Conservation (phyloP, 1,284 basidiomycete genomes). For the Ganoderma lingzhi region DNA sequence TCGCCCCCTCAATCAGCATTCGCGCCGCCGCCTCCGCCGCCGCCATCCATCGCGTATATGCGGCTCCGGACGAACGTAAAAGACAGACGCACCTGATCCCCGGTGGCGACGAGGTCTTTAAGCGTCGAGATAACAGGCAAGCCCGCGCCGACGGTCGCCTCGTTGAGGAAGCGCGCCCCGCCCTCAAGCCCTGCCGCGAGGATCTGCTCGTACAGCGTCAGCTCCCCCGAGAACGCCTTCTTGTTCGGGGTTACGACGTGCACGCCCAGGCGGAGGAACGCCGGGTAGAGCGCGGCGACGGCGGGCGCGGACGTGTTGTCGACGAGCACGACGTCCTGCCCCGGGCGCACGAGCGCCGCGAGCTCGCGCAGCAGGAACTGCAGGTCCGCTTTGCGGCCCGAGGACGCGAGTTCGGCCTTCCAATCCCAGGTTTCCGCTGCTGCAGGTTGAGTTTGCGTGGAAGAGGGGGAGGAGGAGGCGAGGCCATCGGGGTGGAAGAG, state of each 20-base stretch:
- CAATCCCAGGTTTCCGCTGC: slow-evolving; percentile 40
- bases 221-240: slow-evolving; percentile 90
- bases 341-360: slow-evolving; percentile 50
- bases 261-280: slow-evolving; percentile 82
- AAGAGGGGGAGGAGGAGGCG: slow-evolving; percentile 49
- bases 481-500: slow-evolving; percentile 64
- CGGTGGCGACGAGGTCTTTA: slow-evolving; percentile 91
- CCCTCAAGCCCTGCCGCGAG: slow-evolving; percentile 59
- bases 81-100: slow-evolving; percentile 75
- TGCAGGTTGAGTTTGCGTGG: slow-evolving; percentile 13
- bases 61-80: neutral
- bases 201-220: slow-evolving; percentile 79
- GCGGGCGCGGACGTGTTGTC: slow-evolving; percentile 94
- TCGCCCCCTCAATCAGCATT: neutral
- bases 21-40: slow-evolving; percentile 1
- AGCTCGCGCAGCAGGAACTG: slow-evolving; percentile 55
- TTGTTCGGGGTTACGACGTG: slow-evolving; percentile 98
- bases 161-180: slow-evolving; percentile 83
- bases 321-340: slow-evolving; percentile 79
- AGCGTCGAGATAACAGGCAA: slow-evolving; percentile 93
- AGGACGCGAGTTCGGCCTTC: slow-evolving; percentile 55
- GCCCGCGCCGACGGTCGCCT: slow-evolving; percentile 96
- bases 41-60: neutral
- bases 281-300: slow-evolving; percentile 87
- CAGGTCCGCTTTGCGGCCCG: slow-evolving; percentile 53